Percentiles rank a stretch among this genome's conserved stretches.
phyloP scores from a whole-genome alignment of 2,329 filamentous ascomycete genomes.

The Penicillium sp. region DNA sequence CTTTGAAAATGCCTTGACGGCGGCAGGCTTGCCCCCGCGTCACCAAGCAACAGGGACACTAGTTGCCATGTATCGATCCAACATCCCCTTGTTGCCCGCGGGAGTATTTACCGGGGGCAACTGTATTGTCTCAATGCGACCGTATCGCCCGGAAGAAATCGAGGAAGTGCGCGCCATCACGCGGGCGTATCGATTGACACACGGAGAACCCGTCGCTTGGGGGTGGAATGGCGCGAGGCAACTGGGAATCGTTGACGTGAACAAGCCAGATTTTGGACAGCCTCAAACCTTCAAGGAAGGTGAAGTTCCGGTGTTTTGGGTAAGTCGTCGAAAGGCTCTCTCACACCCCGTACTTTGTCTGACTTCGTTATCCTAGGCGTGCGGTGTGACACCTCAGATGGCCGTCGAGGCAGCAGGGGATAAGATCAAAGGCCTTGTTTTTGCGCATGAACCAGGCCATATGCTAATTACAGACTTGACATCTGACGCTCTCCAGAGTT shows the following conservation, averaged over 20 bases:
- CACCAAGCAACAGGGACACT: slow-evolving; percentile 53
- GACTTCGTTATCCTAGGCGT: slow-evolving; percentile 62
- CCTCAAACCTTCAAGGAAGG: slow-evolving; percentile 42
- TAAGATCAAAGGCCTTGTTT: slow-evolving; percentile 55
- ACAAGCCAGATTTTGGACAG: slow-evolving; percentile 60
- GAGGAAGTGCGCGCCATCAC: slow-evolving; percentile 58
- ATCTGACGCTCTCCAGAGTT: slow-evolving; percentile 40
- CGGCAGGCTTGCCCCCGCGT: slow-evolving; percentile 53
- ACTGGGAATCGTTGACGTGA: slow-evolving; percentile 58
- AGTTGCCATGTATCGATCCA: slow-evolving; percentile 64
- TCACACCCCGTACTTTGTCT: slow-evolving; percentile 42
- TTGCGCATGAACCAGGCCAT: slow-evolving; percentile 63
- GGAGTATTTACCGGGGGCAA: slow-evolving; percentile 58
- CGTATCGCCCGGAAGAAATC: slow-evolving; percentile 55
- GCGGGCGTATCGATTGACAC: slow-evolving; percentile 56
- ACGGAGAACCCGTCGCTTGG: slow-evolving; percentile 67
- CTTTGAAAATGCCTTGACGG: slow-evolving; percentile 60
- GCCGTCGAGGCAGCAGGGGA: slow-evolving; percentile 57
- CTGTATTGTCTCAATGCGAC: slow-evolving; percentile 65
- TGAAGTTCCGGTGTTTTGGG: slow-evolving; percentile 36
- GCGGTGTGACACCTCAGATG: slow-evolving; percentile 67
- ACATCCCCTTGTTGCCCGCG: slow-evolving; percentile 56
- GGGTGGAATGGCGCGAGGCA: slow-evolving; percentile 58
- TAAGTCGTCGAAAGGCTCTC: slow-evolving; percentile 5
- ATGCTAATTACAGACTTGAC: slow-evolving; percentile 61